Evolutionary conservation across 2,329 filamentous ascomycete species (phyloP), one percentile per base, ranked within the genome.

Genomic region (Pseudogymnoascus sp.): DNA sequence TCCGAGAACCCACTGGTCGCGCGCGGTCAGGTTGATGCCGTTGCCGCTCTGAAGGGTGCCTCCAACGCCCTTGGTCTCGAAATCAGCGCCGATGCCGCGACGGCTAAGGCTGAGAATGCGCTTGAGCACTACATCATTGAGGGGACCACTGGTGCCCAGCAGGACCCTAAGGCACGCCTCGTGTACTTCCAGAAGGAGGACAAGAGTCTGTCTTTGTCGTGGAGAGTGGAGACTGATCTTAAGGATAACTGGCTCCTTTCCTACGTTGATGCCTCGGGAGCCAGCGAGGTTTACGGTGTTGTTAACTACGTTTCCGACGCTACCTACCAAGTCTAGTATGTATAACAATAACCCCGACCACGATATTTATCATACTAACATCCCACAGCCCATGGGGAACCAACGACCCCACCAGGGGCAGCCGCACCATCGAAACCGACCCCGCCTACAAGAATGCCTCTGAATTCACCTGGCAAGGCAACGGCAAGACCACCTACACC

Each of bases 141-240:
- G 65, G 79, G 80, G 7, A 79, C 80, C 6, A 74, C 75, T 1
- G 83, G 83, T 7, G 78, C 80, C 0, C 73, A 78, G 21, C 77
- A 77, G 36, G 81, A 84, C 65, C 83, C 84, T 0, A 78, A 83
- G 68, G 83, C 82, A 3, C 79, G 79, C 66, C 76, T 86, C 2
- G 79, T 83, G 39, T 86, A 86, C 73, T 76, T 85, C 45, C 75
- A 79, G 68, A 81, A 54, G 23, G 70, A 75, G 0, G 78, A 83
- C 43, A 78, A 78, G 57, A 74, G 69, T 1, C 75, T 86, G 4
- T 77, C 76, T 6, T 75, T 85, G 19, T 76, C 81, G 0, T 86
- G 83, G 84, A 76, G 83, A 69, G 76, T 86, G 10, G 83, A 86
- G 77, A 86, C 83, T 2, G 82, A 86, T 64, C 73, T 84, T 43